Conservation (phyloP, 257 asterid species). For the Vinca minor region DNA sequence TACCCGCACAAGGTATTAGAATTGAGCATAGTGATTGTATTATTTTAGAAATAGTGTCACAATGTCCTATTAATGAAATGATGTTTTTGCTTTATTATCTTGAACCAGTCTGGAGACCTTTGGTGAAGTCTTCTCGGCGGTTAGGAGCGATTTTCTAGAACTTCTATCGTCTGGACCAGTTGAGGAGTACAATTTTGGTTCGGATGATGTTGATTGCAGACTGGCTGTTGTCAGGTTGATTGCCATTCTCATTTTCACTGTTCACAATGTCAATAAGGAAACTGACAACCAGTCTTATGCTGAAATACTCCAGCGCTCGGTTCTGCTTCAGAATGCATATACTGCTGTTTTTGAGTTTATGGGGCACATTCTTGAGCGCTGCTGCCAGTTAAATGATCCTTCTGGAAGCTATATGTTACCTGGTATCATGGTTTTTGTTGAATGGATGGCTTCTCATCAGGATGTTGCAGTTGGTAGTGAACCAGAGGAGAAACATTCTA, state of each 20-base stretch:
- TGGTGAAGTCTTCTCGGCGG: constrained; percentile 58
- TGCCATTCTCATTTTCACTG: constrained; percentile 70
- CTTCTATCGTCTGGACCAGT: constrained; percentile 70
- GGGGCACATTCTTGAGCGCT: constrained; percentile 70
- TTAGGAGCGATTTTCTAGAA: constrained; percentile 52
- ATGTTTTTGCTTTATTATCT: constrained; percentile 14
- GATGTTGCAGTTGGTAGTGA: constrained; percentile 71
- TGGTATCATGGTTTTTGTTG: constrained; percentile 82
- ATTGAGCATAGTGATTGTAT: neutral
- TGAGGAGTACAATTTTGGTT: constrained; percentile 60
- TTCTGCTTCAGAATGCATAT: constrained; percentile 71
- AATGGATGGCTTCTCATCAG: constrained; percentile 81
- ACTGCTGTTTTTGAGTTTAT: constrained; percentile 71
- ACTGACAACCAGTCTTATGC: constrained; percentile 81
- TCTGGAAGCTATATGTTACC: constrained; percentile 70
- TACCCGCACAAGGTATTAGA: constrained; percentile 80
- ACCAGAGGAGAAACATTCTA: constrained; percentile 63
- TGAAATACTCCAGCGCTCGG: constrained; percentile 84
- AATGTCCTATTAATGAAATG: neutral
- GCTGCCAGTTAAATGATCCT: constrained; percentile 70
- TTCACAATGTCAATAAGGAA: constrained; percentile 71
- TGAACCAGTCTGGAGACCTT: constrained; percentile 79
- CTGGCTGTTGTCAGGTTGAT: constrained; percentile 63
- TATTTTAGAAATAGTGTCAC: constrained; percentile 4
- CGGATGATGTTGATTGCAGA: constrained; percentile 58